Conservation (phyloP, 176 grass and related monocot genomes). For the Echinochloa phyllopogon region DNA sequence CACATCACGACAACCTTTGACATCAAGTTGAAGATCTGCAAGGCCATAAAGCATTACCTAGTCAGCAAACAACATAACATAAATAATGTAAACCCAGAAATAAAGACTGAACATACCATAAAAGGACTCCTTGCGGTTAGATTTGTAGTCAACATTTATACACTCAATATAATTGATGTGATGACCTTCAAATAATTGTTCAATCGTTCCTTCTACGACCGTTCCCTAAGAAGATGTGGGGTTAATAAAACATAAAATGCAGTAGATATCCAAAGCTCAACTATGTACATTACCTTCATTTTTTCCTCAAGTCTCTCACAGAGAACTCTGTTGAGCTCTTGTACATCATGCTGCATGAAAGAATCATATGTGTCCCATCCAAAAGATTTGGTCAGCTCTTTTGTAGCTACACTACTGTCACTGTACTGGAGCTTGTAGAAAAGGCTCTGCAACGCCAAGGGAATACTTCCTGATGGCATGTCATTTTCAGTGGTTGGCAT, state of each 20-base stretch:
- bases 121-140: constrained; percentile 89
- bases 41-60: constrained; percentile 33
- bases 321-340: constrained; percentile 95
- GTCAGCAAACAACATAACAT: constrained; percentile 25
- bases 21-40: constrained; percentile 94
- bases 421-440: constrained; percentile 96
- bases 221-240: constrained; percentile 65
- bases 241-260: constrained; percentile 38
- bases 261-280: constrained; percentile 26
- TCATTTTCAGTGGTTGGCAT: constrained; percentile 97
- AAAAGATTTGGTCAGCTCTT: constrained; percentile 98
- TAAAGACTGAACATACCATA: constrained; percentile 68
- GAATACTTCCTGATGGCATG: constrained; percentile 94
- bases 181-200: constrained; percentile 94
- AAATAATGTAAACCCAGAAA: constrained; percentile 36
- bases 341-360: constrained; percentile 98
- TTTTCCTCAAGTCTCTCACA: constrained; percentile 96
- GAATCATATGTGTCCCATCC: constrained; percentile 99
- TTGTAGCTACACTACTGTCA: constrained; percentile 88
- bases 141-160: constrained; percentile 93
- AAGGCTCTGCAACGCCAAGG: constrained; percentile 86
- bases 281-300: constrained; percentile 73
- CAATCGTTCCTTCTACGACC: constrained; percentile 92
- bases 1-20: constrained; percentile 84
- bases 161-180: constrained; percentile 96